Evolutionary conservation across 2,329 filamentous ascomycete genomes (phyloP).

Genomic region (Fusarium sp.): DNA sequence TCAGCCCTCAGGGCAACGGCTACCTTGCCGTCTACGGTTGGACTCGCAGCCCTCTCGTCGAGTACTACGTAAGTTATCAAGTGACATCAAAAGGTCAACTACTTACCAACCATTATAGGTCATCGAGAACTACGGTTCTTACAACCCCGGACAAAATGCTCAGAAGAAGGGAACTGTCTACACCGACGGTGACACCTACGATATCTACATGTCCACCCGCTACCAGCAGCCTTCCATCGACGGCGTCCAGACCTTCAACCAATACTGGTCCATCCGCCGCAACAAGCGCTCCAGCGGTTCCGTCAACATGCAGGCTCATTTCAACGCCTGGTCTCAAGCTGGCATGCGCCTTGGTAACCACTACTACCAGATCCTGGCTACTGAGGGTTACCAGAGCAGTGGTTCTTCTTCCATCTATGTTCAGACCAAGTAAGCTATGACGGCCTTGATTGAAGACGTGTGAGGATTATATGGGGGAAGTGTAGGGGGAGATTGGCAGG

Average conservation of each 20-base stretch:
- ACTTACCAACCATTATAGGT: background rate
- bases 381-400: constrained; percentile 27
- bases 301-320: constrained; percentile 19
- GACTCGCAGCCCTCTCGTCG: constrained; percentile 16
- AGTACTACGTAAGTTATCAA: constrained; percentile 4
- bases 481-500: background rate
- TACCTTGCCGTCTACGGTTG: constrained; percentile 18
- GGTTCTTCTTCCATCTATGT: constrained; percentile 17
- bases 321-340: constrained; percentile 14
- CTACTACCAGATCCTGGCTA: constrained; percentile 16
- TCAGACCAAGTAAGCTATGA: constrained; percentile 1
- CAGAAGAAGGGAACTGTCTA: constrained; percentile 16
- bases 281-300: constrained; percentile 13
- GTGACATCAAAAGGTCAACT: accelerated
- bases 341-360: constrained; percentile 20
- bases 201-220: constrained; percentile 8
- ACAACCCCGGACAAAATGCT: constrained; percentile 1
- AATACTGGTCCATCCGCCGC: constrained; percentile 24
- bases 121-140: constrained; percentile 5
- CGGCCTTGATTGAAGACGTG: background rate
- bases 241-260: constrained; percentile 4
- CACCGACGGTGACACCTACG: constrained; percentile 18
- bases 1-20: constrained; percentile 18
- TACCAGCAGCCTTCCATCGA: constrained; percentile 9
- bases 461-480: background rate